These are phyloP conservation scores for Chenopodium formosanum DNA, from an alignment of 148 eudicot genomes.

Conservation along the genomic window DNA sequence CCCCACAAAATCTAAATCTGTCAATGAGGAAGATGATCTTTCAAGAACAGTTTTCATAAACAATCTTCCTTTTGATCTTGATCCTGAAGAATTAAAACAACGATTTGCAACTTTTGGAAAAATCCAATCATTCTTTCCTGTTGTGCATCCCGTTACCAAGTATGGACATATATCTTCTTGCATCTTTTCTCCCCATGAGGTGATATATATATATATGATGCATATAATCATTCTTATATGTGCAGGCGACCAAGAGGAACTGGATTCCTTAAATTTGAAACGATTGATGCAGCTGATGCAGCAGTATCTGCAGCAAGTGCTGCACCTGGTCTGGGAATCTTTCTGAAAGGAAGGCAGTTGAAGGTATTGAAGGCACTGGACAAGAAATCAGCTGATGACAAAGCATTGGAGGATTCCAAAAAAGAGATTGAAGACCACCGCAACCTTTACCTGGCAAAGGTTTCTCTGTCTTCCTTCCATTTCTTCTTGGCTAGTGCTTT, in stretches of 20 bases:
- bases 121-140: constrained; percentile 71
- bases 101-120: constrained; percentile 84
- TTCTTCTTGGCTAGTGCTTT: background rate
- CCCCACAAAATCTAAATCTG: constrained; percentile 24
- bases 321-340: constrained; percentile 68
- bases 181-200: background rate
- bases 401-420: constrained; percentile 63
- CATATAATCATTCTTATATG: constrained; percentile 22
- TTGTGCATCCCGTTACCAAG: constrained; percentile 87
- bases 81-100: constrained; percentile 82
- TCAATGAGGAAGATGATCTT: constrained; percentile 58
- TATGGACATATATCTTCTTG: constrained; percentile 32
- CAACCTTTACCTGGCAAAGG: constrained; percentile 92
- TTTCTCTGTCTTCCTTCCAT: constrained; percentile 20
- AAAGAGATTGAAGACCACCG: constrained; percentile 79
- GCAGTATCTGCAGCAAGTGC: constrained; percentile 70
- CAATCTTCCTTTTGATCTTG: constrained; percentile 85
- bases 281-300: constrained; percentile 60
- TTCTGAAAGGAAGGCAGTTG: constrained; percentile 79
- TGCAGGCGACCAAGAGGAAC: constrained; percentile 92
- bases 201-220: background rate
- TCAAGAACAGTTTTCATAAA: constrained; percentile 68
- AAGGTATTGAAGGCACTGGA: constrained; percentile 83
- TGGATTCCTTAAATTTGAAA: constrained; percentile 81
- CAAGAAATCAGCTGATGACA: constrained; percentile 81